These are phyloP conservation scores for Agrocybe pediades DNA, from an alignment of 768 basidiomycete genomes.

Conservation along the genomic window DNA sequence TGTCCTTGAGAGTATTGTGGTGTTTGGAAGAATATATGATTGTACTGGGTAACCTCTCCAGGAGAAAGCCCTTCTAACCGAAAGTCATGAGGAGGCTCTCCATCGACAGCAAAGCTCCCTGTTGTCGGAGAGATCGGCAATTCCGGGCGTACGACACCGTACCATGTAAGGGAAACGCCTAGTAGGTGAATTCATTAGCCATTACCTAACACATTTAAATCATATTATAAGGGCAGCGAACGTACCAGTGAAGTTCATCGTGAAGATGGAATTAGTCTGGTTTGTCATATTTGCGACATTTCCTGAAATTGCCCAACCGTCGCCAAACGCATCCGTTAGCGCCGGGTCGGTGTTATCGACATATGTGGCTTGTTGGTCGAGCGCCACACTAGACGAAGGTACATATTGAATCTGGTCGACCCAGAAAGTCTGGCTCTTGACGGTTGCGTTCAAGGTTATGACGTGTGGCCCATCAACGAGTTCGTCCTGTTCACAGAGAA, in stretches of 20 bases:
- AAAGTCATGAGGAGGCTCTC: background rate
- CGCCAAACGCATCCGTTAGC: slow-evolving; percentile 7
- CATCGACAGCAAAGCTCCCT: slow-evolving; percentile 26
- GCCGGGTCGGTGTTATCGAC: slow-evolving; percentile 13
- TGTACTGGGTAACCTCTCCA: slow-evolving; percentile 14
- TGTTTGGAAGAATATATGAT: slow-evolving; percentile 23
- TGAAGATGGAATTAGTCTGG: slow-evolving; percentile 13
- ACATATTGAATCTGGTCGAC: slow-evolving; percentile 28
- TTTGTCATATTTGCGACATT: slow-evolving; percentile 21
- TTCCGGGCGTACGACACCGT: slow-evolving; percentile 21
- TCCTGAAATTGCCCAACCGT: slow-evolving; percentile 14
- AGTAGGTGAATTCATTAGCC: too few relatives aligned
- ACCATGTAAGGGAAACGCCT: slow-evolving; percentile 21
- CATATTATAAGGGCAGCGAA: background rate
- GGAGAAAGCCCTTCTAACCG: slow-evolving; percentile 12
- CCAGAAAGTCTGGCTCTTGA: slow-evolving; percentile 28
- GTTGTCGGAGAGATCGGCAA: slow-evolving; percentile 15
- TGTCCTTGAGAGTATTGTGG: slow-evolving; percentile 15
- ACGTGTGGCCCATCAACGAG: slow-evolving; percentile 25
- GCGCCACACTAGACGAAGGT: slow-evolving; percentile 1
- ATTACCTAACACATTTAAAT: background rate
- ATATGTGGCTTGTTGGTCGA: slow-evolving; percentile 9
- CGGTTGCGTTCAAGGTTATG: slow-evolving; percentile 25
- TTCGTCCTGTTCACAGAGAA: slow-evolving; percentile 7
- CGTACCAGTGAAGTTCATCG: slow-evolving; percentile 26